Evolutionary conservation across 768 basidiomycete genomes (phyloP).

Genomic region (Lanmaoa rubissima): DNA sequence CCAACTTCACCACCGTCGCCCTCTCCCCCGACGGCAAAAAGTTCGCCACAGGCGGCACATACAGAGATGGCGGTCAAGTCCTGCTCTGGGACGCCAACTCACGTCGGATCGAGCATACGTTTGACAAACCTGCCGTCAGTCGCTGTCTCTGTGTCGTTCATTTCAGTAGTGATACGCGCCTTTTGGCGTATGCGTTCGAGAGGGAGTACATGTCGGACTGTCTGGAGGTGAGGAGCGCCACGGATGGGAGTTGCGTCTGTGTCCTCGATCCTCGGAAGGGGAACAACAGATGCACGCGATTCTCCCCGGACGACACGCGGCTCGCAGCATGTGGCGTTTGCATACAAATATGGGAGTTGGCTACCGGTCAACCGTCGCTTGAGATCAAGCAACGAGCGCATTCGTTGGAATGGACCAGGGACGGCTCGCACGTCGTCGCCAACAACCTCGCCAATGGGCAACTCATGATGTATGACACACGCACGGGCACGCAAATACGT

Average conservation of each 20-base stretch:
- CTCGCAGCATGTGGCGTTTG: constrained; percentile 24
- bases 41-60: constrained; percentile 25
- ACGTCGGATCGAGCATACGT: constrained; percentile 24
- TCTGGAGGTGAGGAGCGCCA: constrained; percentile 15
- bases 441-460: constrained; percentile 25
- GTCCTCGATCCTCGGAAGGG: constrained; percentile 25
- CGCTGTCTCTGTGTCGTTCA: constrained; percentile 25
- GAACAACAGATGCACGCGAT: constrained; percentile 25
- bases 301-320: constrained; percentile 24
- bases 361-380: constrained; percentile 16
- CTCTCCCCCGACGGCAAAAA: constrained; percentile 25
- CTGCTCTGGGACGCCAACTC: constrained; percentile 22
- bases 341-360: constrained; percentile 25
- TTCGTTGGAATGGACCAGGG: constrained; percentile 26
- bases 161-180: constrained; percentile 21
- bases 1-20: constrained; percentile 25
- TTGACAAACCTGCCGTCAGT: constrained; percentile 22
- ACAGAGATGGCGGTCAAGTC: constrained; percentile 25
- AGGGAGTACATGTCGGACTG: constrained; percentile 28
- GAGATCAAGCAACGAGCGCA: constrained; percentile 28
- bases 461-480: constrained; percentile 24
- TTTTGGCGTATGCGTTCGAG: constrained; percentile 21
- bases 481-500: constrained; percentile 18
- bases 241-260: constrained; percentile 11
- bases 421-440: constrained; percentile 18